Percentiles rank a stretch among this genome's conserved stretches.
phyloP scores from a whole-genome alignment of 352 stramenopile species.

The Lagenidium giganteum region DNA sequence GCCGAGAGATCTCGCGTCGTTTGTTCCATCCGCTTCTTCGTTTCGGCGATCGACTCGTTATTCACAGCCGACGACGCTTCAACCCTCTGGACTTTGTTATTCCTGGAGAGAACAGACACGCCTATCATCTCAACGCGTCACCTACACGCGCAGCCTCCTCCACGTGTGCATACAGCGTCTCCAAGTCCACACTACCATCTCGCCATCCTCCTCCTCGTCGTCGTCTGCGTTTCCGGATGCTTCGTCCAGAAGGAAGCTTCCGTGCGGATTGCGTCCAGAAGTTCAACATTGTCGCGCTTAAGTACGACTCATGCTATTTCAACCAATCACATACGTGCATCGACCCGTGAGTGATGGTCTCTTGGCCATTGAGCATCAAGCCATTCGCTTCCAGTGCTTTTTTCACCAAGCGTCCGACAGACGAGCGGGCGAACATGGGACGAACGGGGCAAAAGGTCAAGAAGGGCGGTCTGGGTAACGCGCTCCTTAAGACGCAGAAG shows the following conservation, averaged over 20 bases:
- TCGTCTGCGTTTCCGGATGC: too few relatives aligned
- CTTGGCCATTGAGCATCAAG: constrained; percentile 13
- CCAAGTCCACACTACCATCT: too few relatives aligned
- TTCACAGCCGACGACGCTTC: not conserved
- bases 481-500: constrained; percentile 74
- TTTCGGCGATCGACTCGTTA: not conserved
- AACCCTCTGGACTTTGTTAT: too few relatives aligned
- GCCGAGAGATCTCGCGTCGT: constrained; percentile 7
- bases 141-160: too few relatives aligned
- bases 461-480: constrained; percentile 68
- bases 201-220: too few relatives aligned
- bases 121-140: too few relatives aligned
- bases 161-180: too few relatives aligned
- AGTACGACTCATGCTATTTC: not conserved
- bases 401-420: constrained; percentile 3
- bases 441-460: constrained; percentile 69
- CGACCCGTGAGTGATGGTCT: not conserved
- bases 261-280: too few relatives aligned
- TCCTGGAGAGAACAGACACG: too few relatives aligned
- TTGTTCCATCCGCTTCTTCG: not conserved
- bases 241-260: too few relatives aligned
- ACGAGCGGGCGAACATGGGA: constrained; percentile 34
- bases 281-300: too few relatives aligned
- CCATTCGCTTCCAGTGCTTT: constrained; percentile 25
- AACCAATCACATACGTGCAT: not conserved